A percentile compares a stretch with the other conserved stretches of the same genome.
These are phyloP conservation scores for Trichoderma hamatum DNA, from an alignment of 2,329 filamentous ascomycete genomes.

Conservation along the genomic window DNA sequence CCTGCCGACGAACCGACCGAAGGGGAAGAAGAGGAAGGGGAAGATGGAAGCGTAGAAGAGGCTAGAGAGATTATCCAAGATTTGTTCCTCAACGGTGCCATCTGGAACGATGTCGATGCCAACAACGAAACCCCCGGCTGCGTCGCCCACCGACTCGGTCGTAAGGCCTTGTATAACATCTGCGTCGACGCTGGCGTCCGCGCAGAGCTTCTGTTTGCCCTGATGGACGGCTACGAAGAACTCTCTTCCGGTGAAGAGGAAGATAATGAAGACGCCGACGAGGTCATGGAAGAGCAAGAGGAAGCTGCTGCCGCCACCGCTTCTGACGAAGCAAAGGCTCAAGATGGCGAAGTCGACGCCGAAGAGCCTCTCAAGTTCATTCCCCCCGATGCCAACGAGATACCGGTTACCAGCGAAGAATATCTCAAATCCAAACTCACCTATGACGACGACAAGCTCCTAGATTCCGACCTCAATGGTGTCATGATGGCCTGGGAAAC, in stretches of 20 bases:
- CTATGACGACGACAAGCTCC: constrained; percentile 66
- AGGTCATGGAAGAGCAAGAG: constrained; percentile 47
- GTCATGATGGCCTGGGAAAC: constrained; percentile 96
- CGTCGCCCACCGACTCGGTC: constrained; percentile 71
- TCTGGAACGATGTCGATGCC: constrained; percentile 93
- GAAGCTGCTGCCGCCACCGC: constrained; percentile 39
- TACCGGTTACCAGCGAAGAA: constrained; percentile 62
- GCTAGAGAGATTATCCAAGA: constrained; percentile 71
- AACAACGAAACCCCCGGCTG: constrained; percentile 92
- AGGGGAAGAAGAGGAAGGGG: constrained; percentile 37
- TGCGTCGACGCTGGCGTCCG: constrained; percentile 89
- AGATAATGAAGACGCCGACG: constrained; percentile 48
- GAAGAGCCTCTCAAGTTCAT: constrained; percentile 39
- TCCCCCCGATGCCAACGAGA: constrained; percentile 44
- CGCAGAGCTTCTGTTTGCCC: constrained; percentile 81
- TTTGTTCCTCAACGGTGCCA: constrained; percentile 83
- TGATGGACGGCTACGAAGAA: constrained; percentile 80
- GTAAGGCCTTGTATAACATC: constrained; percentile 72
- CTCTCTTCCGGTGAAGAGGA: constrained; percentile 59
- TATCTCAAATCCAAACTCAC: constrained; percentile 70
- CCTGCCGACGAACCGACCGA: constrained; percentile 37
- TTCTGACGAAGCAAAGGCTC: not conserved
- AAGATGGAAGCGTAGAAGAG: constrained; percentile 55
- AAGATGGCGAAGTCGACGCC: constrained; percentile 39
- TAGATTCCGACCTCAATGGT: constrained; percentile 76